Percentiles rank a stretch among this genome's conserved stretches.
phyloP scores from a whole-genome alignment of 2,329 filamentous ascomycete genomes.

The Aspergillus tamarii region DNA sequence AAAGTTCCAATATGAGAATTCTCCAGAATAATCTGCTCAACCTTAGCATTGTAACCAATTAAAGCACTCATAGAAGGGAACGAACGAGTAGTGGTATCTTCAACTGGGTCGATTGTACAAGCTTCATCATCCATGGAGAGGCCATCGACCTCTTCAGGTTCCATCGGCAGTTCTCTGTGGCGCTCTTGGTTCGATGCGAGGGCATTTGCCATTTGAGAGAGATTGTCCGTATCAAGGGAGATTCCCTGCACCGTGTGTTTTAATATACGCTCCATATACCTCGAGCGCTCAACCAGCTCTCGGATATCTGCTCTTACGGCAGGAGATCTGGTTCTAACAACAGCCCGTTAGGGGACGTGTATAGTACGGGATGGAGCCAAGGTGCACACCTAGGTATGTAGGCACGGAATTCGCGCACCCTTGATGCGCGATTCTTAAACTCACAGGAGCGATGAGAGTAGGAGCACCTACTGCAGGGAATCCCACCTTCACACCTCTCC shows the following conservation, averaged over 20 bases:
- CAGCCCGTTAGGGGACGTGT: not conserved
- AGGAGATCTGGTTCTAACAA: not conserved
- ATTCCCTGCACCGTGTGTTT: slow-evolving; percentile 13
- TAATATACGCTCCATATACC: slow-evolving; percentile 19
- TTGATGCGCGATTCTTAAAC: slow-evolving; percentile 9
- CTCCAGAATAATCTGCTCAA: slow-evolving; percentile 53
- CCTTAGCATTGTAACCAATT: not conserved
- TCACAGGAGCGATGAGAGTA: slow-evolving; percentile 19
- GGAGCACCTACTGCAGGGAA: slow-evolving; percentile 21
- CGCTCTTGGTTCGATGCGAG: not conserved
- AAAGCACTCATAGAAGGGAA: not conserved
- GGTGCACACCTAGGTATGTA: not conserved
- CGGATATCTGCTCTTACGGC: slow-evolving; percentile 2
- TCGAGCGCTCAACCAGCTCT: slow-evolving; percentile 12
- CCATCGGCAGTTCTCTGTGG: not conserved
- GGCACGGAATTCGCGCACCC: not conserved
- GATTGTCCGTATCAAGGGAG: slow-evolving; percentile 10
- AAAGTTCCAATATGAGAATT: slow-evolving; percentile 59
- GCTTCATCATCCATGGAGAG: slow-evolving; percentile 13
- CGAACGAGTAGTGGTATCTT: slow-evolving; percentile 18
- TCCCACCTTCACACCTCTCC: slow-evolving; percentile 25
- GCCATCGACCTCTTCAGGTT: not conserved
- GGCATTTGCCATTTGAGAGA: slow-evolving; percentile 8
- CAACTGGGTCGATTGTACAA: slow-evolving; percentile 19
- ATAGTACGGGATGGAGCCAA: not conserved